phyloP scores from a whole-genome alignment of 164 flowering plant genomes.

The Pachysandra terminalis region DNA sequence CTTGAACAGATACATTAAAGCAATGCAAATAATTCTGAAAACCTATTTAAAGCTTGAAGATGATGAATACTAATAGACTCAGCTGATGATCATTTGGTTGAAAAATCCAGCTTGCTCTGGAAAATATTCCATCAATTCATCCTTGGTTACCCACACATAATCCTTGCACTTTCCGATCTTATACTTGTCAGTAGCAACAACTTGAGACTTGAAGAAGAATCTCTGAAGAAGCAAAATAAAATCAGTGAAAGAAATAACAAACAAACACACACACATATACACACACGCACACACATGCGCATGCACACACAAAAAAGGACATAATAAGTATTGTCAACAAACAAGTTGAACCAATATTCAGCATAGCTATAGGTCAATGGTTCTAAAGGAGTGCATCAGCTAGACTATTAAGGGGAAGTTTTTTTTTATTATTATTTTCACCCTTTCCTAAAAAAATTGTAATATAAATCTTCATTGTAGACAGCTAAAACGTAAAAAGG shows the following conservation, averaged over 20 bases:
- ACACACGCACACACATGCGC: no score
- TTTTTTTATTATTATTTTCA: no score
- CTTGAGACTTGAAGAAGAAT: slow-evolving; percentile 97
- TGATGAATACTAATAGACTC: slow-evolving; percentile 13
- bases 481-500: neutral
- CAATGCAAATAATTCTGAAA: neutral
- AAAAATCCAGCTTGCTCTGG: slow-evolving; percentile 75
- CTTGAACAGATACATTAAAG: neutral
- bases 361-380: neutral
- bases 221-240: slow-evolving; percentile 38
- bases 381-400: neutral
- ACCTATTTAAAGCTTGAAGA: neutral
- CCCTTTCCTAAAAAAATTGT: no score
- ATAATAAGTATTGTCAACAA: no score
- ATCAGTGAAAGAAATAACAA: neutral
- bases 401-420: no score
- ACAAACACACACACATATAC: no score
- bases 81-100: slow-evolving; percentile 87
- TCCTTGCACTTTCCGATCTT: slow-evolving; percentile 67
- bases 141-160: slow-evolving; percentile 93
- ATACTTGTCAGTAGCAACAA: slow-evolving; percentile 63
- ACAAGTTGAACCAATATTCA: neutral
- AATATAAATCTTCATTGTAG: no score
- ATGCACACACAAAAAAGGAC: no score
- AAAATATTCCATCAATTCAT: slow-evolving; percentile 77